Base-by-base conservation (phyloP, 208 protist genomes). In the Crithidia sp. region DNA sequence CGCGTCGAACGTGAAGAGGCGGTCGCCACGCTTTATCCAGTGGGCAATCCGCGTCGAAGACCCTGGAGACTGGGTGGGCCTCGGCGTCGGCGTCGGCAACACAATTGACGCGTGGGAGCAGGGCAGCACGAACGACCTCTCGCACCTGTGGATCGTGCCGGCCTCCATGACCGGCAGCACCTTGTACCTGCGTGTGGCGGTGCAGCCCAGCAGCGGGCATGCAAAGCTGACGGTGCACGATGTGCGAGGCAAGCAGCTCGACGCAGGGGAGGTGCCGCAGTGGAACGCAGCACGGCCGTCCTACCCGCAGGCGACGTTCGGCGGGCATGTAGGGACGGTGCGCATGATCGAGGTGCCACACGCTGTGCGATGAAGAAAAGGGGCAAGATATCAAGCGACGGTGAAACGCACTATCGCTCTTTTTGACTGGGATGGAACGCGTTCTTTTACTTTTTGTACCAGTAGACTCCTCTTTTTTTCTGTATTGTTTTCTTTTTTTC, bases 231-330 rank as follows among this genome's bases (percentile, higher is more conserved):
- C 86, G 3, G 86, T 96, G 28, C 87, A 95, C 77, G 89, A 96
- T 57, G 66, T 19, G 7, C 79, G 71, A 12, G 89, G 89, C 14
- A 87, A 72, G 61, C 87, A 87, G 66, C 49, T 96, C 17, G 92
- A 96, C 57, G 89, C 88, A 45, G 88, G 85, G 16, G 78, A 76
- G 44, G 92, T 96, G 44, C 88, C 92, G 16, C 92, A 94, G 67
- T 96, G 92, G 89, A 94, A 91, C 19, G 83, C 86, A 6, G 14
- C 62, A 0, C 79, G 92, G 5, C 71, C 72, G 44, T 89, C 86
- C 57, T 95, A 95, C 53, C 92, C 92, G 17, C 92, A 96, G 61
- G 86, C 92, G 3, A 95, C 92, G 10, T 96, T 96, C 77, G 89
- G 89, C 16, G 92, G 92, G 12, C 83, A 80, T 16, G 83, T 93